phyloP scores from a whole-genome alignment of 768 basidiomycete genomes.

The Rubroboletus satanas region DNA sequence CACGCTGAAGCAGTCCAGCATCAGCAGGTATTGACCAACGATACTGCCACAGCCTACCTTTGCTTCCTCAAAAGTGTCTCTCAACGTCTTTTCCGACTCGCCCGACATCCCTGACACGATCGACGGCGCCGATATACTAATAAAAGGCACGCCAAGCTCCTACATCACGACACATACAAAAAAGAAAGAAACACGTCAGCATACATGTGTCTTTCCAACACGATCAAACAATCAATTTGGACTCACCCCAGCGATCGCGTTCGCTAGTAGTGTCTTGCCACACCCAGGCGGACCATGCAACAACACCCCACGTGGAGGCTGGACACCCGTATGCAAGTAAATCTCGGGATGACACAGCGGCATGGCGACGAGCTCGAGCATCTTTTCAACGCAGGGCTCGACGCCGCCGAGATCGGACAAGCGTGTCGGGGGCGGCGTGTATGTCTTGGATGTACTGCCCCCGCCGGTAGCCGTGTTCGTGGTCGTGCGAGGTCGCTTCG shows the following conservation, averaged over 20 bases:
- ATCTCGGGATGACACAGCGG: conserved; percentile 94
- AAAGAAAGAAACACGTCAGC: neutral
- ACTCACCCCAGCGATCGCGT: conserved; percentile 91
- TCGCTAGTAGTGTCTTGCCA: conserved; percentile 91
- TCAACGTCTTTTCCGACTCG: conserved; percentile 93
- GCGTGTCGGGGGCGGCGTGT: conserved; percentile 69
- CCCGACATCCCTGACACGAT: conserved; percentile 98
- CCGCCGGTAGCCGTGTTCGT: conserved; percentile 8
- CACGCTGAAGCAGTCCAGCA: conserved; percentile 46
- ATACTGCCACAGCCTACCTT: conserved; percentile 50
- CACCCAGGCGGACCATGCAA: conserved; percentile 96
- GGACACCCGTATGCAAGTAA: conserved; percentile 89
- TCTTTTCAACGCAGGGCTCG: conserved; percentile 80
- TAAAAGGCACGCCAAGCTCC: conserved; percentile 93
- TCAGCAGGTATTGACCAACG: neutral
- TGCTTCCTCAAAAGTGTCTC: conserved; percentile 97
- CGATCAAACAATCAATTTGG: neutral
- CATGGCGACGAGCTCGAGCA: conserved; percentile 95
- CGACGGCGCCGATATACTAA: conserved; percentile 90
- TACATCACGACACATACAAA: conserved; percentile 26
- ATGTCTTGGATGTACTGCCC: conserved; percentile 29
- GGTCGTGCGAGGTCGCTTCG: conserved; percentile 53
- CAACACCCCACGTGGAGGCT: conserved; percentile 87
- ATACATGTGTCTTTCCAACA: neutral
- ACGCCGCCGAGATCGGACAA: conserved; percentile 88